phyloP scores from a whole-genome alignment of 768 basidiomycete species.

The Boletus vinaceobasis region DNA sequence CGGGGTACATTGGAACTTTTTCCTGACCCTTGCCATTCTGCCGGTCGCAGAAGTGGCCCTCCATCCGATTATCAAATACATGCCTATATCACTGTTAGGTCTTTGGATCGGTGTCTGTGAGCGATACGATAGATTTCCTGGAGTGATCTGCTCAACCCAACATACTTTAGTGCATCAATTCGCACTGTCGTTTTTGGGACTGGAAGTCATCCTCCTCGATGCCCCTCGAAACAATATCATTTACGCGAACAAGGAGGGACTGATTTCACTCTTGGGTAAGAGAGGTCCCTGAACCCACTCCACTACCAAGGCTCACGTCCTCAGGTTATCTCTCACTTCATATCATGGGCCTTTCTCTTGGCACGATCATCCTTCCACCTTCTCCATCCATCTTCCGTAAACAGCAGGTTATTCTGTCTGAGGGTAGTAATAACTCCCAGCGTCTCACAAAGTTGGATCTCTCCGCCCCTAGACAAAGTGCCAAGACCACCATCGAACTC shows the following conservation, averaged over 20 bases:
- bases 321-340: constrained; percentile 89
- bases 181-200: constrained; percentile 48
- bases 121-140: constrained; percentile 11
- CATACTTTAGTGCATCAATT: constrained; percentile 65
- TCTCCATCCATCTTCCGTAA: constrained; percentile 69
- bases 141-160: neutral
- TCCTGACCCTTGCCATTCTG: constrained; percentile 83
- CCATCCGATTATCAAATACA: constrained; percentile 56
- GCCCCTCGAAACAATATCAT: constrained; percentile 62
- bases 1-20: constrained; percentile 98
- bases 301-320: neutral
- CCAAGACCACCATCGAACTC: constrained; percentile 73
- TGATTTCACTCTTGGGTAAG: constrained; percentile 73
- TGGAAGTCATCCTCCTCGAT: constrained; percentile 64
- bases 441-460: constrained; percentile 7
- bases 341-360: constrained; percentile 77
- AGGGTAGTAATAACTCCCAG: constrained; percentile 3
- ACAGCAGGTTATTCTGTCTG: constrained; percentile 33
- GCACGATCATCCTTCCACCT: constrained; percentile 77
- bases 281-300: neutral
- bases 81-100: constrained; percentile 63
- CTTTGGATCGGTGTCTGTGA: constrained; percentile 57
- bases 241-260: constrained; percentile 87
- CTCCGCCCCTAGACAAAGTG: constrained; percentile 51
- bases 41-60: constrained; percentile 69